Base-by-base conservation (phyloP, 1,284 basidiomycete genomes). In the Ustilago lituana region DNA sequence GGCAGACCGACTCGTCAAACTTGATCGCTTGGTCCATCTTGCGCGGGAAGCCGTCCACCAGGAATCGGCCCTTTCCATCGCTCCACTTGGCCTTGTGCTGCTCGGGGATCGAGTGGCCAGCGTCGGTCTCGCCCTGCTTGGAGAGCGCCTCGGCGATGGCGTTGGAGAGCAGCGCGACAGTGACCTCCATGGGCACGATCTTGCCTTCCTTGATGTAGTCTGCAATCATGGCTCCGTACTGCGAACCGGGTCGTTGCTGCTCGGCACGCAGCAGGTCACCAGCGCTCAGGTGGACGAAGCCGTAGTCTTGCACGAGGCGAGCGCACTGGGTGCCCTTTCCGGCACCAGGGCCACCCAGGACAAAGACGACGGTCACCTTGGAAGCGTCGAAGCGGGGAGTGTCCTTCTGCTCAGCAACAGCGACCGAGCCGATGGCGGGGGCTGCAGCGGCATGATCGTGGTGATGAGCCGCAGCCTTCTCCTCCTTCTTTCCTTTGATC, bases 301-400 rank as follows among this genome's bases (percentile, higher is more conserved):
- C 87, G 81, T 91, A 96, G 58, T 93, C 90, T 46, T 89, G 76
- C n/a, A 97, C 95, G 52, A 98, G 89, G 59, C 86, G 87, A 27
- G 86, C 88, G 80, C 94, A 98, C 83, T 98, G 96, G 0, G 96
- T 99, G 48, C 96, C 96, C 84, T 98, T 99, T 70, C 95, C 94
- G 73, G 93, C 93, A 54, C 96, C 96, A 20, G 96, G 96, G 1
- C 96, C 96, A 36, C 96, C 96, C 20, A 99, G 90, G 17, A 98
- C 94, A 79, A 93, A 99, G 75, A 98, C 86, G 62, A 99, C 94
- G 22, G 88, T 90, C 71, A 97, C 89, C 70, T 93, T 89, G 49
- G 83, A 82, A 38, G 85, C 82, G 81, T 93, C 88, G 78, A 97
- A 97, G 11, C 85, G 86, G 26, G 77, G 59, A 7, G 53, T 57